Percentiles rank a stretch among this genome's conserved stretches.
These are phyloP conservation scores for Tetrahymena malaccensis DNA, from an alignment of 73 alveolate genomes.

Conservation along the genomic window DNA sequence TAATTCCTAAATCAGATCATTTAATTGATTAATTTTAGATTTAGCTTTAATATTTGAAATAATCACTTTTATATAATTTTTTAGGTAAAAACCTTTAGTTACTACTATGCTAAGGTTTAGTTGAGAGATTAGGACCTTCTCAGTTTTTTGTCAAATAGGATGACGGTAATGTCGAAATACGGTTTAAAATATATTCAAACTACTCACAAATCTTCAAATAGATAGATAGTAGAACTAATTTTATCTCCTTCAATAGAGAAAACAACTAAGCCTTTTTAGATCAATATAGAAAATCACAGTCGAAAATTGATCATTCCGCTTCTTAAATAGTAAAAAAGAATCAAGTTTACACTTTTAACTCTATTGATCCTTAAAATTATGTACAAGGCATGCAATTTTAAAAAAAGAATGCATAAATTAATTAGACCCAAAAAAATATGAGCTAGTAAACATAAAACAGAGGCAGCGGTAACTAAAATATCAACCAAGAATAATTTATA, in stretches of 20 bases:
- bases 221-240: not conserved
- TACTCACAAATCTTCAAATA: not conserved
- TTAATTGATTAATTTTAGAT: not conserved
- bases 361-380: not conserved
- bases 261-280: not conserved
- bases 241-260: not conserved
- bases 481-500: not conserved
- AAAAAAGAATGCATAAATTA: not conserved
- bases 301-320: not conserved
- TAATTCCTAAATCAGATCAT: not conserved
- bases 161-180: not conserved
- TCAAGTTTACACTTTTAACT: not conserved
- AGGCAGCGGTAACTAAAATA: not conserved
- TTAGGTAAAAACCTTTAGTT: not conserved
- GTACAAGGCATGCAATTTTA: not conserved
- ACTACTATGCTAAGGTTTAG: not conserved
- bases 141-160: not conserved
- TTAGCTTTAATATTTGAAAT: not conserved
- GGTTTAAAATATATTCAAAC: not conserved
- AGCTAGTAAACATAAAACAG: not conserved
- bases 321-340: not conserved
- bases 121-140: not conserved
- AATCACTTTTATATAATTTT: not conserved
- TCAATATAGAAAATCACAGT: not conserved
- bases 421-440: not conserved